A percentile compares a stretch with the other conserved stretches of the same genome.
These are phyloP conservation scores for Backusella circina DNA, from an alignment of 192 early-diverging fungal species.

Conservation along the genomic window DNA sequence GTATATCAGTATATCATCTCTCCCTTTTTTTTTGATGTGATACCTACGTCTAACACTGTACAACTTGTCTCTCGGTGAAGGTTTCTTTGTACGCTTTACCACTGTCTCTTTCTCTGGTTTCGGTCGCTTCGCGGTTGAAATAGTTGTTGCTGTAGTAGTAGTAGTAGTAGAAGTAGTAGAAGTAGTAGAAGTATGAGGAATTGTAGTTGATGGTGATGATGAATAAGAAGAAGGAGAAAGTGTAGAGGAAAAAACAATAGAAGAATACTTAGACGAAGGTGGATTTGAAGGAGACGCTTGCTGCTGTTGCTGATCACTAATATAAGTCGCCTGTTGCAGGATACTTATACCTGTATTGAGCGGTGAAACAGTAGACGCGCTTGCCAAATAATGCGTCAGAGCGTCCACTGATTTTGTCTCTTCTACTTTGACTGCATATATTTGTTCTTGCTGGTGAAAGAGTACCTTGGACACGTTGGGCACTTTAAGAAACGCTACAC, in stretches of 20 bases:
- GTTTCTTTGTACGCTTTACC: constrained; percentile 13
- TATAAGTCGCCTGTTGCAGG: background rate
- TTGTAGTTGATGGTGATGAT: background rate
- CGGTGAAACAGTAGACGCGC: background rate
- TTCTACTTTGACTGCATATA: constrained; percentile 25
- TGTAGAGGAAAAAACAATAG: background rate
- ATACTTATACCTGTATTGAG: background rate
- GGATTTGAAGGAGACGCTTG: background rate
- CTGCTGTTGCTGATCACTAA: background rate
- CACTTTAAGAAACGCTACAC: constrained; percentile 22
- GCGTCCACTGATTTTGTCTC: constrained; percentile 1
- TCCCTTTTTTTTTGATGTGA: background rate
- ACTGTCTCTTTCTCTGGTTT: background rate
- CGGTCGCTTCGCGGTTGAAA: background rate
- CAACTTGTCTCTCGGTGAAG: constrained; percentile 16
- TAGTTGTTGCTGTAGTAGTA: background rate
- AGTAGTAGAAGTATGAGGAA: too few species aligned
- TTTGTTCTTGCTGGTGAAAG: constrained; percentile 26
- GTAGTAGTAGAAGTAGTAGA: too few species aligned
- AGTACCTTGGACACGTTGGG: constrained; percentile 24
- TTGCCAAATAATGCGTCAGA: background rate
- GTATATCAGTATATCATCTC: background rate
- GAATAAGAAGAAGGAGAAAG: background rate
- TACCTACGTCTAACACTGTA: constrained; percentile 18
- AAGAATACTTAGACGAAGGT: background rate